phyloP scores from a whole-genome alignment of 192 early-diverging fungal species.

The Linnemannia exigua region DNA sequence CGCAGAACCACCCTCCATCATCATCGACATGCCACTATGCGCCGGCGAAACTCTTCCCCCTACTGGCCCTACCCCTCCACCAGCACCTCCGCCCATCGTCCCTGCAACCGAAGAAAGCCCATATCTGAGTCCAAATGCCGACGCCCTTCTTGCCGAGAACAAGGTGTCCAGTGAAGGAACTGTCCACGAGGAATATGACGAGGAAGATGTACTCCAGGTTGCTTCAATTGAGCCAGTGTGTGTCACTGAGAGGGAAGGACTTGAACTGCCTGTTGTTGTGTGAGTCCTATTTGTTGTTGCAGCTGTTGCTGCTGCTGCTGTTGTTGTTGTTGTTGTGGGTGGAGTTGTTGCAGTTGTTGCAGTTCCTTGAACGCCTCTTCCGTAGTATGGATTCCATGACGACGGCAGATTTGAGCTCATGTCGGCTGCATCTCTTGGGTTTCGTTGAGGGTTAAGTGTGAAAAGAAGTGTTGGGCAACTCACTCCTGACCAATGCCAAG shows the following conservation, averaged over 20 bases:
- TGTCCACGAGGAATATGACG: constrained; percentile 33
- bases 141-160: constrained; percentile 29
- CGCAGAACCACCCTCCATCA: constrained; percentile 30
- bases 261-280: background rate
- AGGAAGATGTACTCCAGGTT: background rate
- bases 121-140: constrained; percentile 30
- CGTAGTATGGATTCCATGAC: constrained; percentile 10
- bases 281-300: no score
- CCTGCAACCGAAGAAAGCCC: background rate
- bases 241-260: background rate
- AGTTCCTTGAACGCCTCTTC: background rate
- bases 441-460: background rate
- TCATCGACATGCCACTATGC: constrained; percentile 33
- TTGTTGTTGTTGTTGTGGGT: background rate
- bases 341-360: background rate
- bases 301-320: background rate
- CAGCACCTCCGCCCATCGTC: background rate
- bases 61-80: background rate
- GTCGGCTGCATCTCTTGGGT: background rate
- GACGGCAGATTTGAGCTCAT: constrained; percentile 4
- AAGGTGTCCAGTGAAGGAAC: constrained; percentile 44
- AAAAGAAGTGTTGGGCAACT: background rate
- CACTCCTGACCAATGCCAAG: background rate
- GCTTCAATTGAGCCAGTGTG: background rate
- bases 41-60: constrained; percentile 30